Conservation (phyloP, 192 early-diverging fungal species). For the Backusella parvicylindrica region DNA sequence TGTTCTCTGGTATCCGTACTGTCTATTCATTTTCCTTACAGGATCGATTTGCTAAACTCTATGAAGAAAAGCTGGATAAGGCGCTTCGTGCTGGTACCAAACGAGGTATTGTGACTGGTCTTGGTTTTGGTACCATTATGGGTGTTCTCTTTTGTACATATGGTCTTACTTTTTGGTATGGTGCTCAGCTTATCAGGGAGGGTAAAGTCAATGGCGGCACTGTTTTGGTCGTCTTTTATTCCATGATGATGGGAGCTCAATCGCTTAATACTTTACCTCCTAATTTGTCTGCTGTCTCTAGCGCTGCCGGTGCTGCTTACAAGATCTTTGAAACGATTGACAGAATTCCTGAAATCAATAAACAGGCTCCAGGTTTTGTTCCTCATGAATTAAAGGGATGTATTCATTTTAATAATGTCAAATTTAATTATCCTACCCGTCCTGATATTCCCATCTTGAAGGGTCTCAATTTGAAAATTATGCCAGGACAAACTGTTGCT, state of each 20-base stretch:
- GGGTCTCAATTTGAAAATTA: constrained; percentile 60
- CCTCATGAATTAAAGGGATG: constrained; percentile 51
- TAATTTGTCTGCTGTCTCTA: constrained; percentile 66
- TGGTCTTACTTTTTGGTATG: constrained; percentile 82
- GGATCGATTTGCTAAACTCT: constrained; percentile 61
- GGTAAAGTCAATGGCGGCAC: constrained; percentile 38
- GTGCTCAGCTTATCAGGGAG: constrained; percentile 50
- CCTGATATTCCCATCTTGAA: constrained; percentile 76
- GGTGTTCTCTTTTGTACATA: constrained; percentile 69
- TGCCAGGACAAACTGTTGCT: constrained; percentile 80
- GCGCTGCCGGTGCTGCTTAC: constrained; percentile 76
- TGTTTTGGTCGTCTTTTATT: constrained; percentile 83
- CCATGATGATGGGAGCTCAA: constrained; percentile 74
- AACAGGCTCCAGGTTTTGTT: constrained; percentile 38
- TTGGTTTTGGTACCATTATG: constrained; percentile 69
- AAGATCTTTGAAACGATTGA: constrained; percentile 80
- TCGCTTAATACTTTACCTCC: constrained; percentile 65
- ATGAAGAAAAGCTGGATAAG: constrained; percentile 49
- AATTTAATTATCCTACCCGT: constrained; percentile 80
- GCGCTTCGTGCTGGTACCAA: constrained; percentile 63
- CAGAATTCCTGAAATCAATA: constrained; percentile 73
- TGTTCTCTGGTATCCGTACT: constrained; percentile 76
- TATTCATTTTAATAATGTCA: constrained; percentile 71
- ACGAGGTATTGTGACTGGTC: constrained; percentile 54
- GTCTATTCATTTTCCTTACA: constrained; percentile 82